Base-by-base conservation (phyloP, 768 basidiomycete species). In the Lactarius evosmus region DNA sequence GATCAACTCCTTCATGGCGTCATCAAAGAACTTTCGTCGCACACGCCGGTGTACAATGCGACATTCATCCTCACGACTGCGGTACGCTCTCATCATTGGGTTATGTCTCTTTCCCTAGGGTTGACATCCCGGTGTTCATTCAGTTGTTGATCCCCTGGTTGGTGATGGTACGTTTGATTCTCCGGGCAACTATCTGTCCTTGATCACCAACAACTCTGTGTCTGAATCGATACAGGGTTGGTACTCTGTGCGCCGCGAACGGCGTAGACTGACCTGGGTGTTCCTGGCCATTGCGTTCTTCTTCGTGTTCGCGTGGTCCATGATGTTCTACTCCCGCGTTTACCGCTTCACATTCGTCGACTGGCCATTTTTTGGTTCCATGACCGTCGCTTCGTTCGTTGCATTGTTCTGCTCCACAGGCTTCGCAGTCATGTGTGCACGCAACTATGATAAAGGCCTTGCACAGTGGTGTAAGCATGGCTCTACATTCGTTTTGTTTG, bases 401-500 rank as follows among this genome's bases (percentile, higher is more conserved):
- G 55, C 74, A 11, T 65, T 75, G 32, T 16, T 73, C 50, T 74
- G 77, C 22, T 81, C 78, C 54, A 73, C 78, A 44, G 70, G 78
- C 32, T 75, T 86, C 16, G 83, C 80, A 8, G 67, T 79, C 57
- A 70, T 83, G 29, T 85, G 83, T 68, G 75, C 80, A 66, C 65
- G 77, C 19, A 81, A 84, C 67, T 87, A 86, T 67, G 80, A 75
- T 55, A 78, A 80, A 63, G 85, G 85, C 0, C 76, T 85, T 14
- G 77, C 78, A 0, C 75, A 86, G 60, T 86, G 84, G 68, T 71
- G 85, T 87, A 67, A 65, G 83, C 76, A 29, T 30, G 17, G 16
- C 14, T 33, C 11, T 12, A 19, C 17, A 29, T 32, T 32, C 16
- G 3, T 5, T 32, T 19, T 34, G 16, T 29, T 9, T 12, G 16